Conservation (phyloP, 163 green algal species). For the Prototheca stagnorum region DNA sequence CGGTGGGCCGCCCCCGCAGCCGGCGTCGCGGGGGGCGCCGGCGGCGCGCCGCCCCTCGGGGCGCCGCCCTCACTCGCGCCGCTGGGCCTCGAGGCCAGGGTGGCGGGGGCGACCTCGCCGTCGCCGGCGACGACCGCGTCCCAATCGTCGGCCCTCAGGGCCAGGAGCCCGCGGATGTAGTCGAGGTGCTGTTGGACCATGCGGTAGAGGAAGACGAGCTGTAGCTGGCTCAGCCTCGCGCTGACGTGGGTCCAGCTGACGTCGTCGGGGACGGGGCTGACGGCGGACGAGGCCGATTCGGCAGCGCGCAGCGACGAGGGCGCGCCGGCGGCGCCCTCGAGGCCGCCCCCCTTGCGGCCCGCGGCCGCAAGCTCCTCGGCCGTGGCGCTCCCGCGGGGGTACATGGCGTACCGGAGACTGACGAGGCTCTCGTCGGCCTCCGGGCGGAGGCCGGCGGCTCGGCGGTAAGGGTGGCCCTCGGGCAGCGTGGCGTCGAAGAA, state of each 20-base stretch:
- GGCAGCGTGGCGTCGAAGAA: conserved; percentile 20
- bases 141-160: conserved; percentile 20
- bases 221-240: conserved; percentile 22
- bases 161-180: conserved; percentile 34
- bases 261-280: conserved; percentile 10
- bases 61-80: not conserved
- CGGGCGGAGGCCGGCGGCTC: conserved; percentile 24
- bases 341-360: no score
- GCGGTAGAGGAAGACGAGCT: conserved; percentile 63
- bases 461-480: conserved; percentile 25
- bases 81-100: not conserved
- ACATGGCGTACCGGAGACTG: not conserved
- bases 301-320: no score
- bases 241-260: conserved; percentile 11
- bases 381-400: no score
- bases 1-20: not conserved
- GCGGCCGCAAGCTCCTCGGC: no score
- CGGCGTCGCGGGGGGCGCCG: not conserved
- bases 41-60: conserved; percentile 2
- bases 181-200: conserved; percentile 42
- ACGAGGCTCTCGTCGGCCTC: conserved; percentile 34
- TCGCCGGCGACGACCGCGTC: not conserved
- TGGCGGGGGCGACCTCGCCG: not conserved
- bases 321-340: no score
- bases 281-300: not conserved